These are phyloP conservation scores for Prunus padus DNA, from an alignment of 306 rosid genomes.

Conservation along the genomic window DNA sequence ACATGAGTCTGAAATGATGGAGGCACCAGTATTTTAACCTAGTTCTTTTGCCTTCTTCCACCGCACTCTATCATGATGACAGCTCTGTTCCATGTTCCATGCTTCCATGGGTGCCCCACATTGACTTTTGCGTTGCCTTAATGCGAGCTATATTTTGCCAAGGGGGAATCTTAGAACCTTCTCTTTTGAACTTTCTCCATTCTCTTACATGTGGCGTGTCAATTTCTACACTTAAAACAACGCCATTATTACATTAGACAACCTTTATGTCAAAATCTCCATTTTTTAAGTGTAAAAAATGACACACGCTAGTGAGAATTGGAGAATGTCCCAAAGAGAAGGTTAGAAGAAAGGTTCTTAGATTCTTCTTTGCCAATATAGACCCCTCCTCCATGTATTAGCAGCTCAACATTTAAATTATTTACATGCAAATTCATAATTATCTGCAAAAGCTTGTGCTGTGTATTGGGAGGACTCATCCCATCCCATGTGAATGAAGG, in stretches of 20 bases:
- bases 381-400: too few species aligned
- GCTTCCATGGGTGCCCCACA: not conserved
- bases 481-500: not conserved
- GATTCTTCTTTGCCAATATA: not conserved
- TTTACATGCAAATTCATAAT: not conserved
- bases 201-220: too few species aligned
- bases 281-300: too few species aligned
- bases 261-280: too few species aligned
- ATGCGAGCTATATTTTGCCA: not conserved
- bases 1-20: constrained; percentile 24
- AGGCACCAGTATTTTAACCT: not conserved
- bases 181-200: too few species aligned
- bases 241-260: too few species aligned
- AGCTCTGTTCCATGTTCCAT: not conserved
- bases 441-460: not conserved
- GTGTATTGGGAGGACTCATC: not conserved
- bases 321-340: too few species aligned
- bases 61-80: constrained; percentile 22
- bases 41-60: not conserved
- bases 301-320: too few species aligned
- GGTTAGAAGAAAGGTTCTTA: too few species aligned
- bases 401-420: too few species aligned
- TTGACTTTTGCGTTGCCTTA: not conserved
- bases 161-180: too few species aligned
- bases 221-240: too few species aligned